These are phyloP conservation scores for Macrolepiota fuliginosa DNA, from an alignment of 768 basidiomycete species.

Conservation along the genomic window DNA sequence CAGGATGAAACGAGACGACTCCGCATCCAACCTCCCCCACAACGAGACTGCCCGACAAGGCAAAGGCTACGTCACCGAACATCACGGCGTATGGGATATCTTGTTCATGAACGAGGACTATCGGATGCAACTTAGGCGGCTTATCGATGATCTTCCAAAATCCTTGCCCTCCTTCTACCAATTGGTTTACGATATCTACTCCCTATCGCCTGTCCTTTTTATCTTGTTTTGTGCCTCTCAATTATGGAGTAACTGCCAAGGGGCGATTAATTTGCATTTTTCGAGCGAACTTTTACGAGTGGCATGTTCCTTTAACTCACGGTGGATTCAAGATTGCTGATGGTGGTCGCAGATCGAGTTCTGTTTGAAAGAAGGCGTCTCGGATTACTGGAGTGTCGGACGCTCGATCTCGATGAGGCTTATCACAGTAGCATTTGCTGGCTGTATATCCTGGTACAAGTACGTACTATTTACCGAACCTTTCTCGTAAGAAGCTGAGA, in stretches of 20 bases:
- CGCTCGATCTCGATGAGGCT: background rate
- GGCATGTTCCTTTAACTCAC: background rate
- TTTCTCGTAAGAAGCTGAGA: slow-evolving; percentile 28
- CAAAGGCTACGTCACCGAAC: background rate
- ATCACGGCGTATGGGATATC: background rate
- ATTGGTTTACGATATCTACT: slow-evolving; percentile 20
- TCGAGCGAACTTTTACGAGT: background rate
- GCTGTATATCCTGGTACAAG: background rate
- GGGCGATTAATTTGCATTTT: background rate
- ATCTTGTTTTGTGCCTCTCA: slow-evolving; percentile 16
- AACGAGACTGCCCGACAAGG: too few species aligned
- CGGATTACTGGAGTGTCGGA: background rate
- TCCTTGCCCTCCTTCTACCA: slow-evolving; percentile 14
- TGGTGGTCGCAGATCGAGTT: background rate
- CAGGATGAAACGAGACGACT: too few species aligned
- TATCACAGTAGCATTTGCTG: background rate
- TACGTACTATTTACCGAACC: background rate
- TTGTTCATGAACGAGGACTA: background rate
- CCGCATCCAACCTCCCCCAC: too few species aligned
- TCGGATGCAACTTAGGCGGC: background rate
- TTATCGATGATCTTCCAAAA: background rate
- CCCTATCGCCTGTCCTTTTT: slow-evolving; percentile 16
- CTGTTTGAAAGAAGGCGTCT: background rate
- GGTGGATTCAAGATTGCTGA: too few species aligned
- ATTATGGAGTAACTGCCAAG: background rate